Base-by-base conservation (phyloP, 805 yeast genomes). In the Candida sakaeoensis region DNA sequence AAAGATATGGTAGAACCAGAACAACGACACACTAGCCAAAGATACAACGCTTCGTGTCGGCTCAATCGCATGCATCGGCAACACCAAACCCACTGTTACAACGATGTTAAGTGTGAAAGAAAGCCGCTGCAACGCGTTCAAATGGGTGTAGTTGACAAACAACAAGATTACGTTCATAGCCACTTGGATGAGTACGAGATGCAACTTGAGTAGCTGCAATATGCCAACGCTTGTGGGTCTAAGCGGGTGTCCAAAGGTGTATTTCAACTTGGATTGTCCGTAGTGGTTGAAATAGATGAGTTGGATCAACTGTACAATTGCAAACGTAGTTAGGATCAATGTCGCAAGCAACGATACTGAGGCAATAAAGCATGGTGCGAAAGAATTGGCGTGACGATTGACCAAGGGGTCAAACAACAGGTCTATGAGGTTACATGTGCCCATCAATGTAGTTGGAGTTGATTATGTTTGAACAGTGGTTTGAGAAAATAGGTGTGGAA, bases 1-100 rank as follows among this genome's bases (percentile, higher is more conserved):
- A 3, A 40, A 30, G 10, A 17, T 16, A 3, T 31, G 27, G 7
- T 23, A 8, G 2, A 42, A 14, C 78, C 78, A 74, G 46, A 56
- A 73, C 9, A 67, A 40, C 8, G 70, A 48, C 16, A 69, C 44
- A 0, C 71, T 56, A 3, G 67, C 71, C 21, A 58, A 53, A 12
- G 70, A 68, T 2, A 63, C 53, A 0, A 63, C 48, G 1, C 61
- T 54, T 33, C 67, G 58, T 25, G 68, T 58, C 3, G 66, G 60
- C 44, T 77, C 82, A 15, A 72, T 45, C 7, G 60, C 39, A 24
- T 72, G 73, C 8, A 76, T 49, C 0, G 80, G 80, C 1, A 66
- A 30, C 2, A 71, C 7, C 10, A 28, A 28, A 8, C 14, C 5
- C 17, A 8, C 57, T 4, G 68, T 14, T 15, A 39, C 29, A 4